These are phyloP conservation scores for Aspergillaceae sp. DNA, from an alignment of 2,329 filamentous ascomycete species.

Conservation along the genomic window DNA sequence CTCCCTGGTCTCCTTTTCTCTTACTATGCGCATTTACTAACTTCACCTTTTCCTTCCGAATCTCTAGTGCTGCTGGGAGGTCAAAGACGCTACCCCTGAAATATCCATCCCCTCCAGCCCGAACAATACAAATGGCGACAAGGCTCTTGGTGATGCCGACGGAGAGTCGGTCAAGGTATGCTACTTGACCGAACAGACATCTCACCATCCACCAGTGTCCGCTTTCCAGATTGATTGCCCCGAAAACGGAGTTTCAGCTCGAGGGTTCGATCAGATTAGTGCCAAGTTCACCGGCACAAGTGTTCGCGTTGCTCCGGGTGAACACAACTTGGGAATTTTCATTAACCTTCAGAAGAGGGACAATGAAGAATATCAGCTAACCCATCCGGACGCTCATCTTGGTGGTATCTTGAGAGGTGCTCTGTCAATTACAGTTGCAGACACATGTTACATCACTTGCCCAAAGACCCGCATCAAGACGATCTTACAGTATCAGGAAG, in stretches of 20 bases:
- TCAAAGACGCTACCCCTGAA: constrained; percentile 65
- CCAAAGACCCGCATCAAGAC: constrained; percentile 84
- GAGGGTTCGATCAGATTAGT: constrained; percentile 90
- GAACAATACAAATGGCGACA: constrained; percentile 27
- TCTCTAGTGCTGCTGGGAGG: constrained; percentile 83
- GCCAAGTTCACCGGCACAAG: constrained; percentile 97
- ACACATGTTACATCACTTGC: constrained; percentile 81
- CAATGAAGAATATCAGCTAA: constrained; percentile 89
- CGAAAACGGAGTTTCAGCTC: constrained; percentile 76
- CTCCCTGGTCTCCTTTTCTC: background rate
- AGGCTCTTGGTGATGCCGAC: constrained; percentile 23
- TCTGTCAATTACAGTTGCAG: constrained; percentile 83
- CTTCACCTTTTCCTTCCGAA: constrained; percentile 2
- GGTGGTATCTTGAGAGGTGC: constrained; percentile 79
- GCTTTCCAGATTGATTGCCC: constrained; percentile 92
- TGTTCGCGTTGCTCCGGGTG: constrained; percentile 80
- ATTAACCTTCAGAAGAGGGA: constrained; percentile 71
- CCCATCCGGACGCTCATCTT: constrained; percentile 85
- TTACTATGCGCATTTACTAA: constrained; percentile 3
- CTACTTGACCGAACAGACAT: constrained; percentile 95
- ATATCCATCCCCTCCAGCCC: constrained; percentile 38
- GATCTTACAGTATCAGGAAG: constrained; percentile 86
- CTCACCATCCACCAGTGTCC: constrained; percentile 93
- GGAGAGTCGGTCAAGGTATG: constrained; percentile 64
- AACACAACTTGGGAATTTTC: constrained; percentile 94